Conservation (phyloP, 208 protist genomes). For the Leishmania tarentolae region DNA sequence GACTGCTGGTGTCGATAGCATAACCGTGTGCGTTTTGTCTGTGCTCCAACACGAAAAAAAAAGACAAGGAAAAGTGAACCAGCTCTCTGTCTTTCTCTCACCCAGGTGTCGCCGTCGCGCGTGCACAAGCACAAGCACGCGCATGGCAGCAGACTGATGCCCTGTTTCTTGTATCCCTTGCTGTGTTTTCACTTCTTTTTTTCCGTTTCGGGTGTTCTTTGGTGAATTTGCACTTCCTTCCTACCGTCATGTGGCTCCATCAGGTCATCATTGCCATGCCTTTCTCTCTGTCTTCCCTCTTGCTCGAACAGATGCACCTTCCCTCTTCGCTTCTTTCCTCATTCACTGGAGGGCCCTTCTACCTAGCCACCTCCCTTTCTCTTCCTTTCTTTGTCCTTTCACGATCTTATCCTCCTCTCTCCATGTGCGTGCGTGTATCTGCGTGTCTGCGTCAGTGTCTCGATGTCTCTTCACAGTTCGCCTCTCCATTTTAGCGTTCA, state of each 20-base stretch:
- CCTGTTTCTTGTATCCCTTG: neutral
- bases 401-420: constrained; percentile 1
- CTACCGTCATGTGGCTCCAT: neutral
- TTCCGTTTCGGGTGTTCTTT: neutral
- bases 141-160: neutral
- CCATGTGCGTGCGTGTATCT: constrained; percentile 1
- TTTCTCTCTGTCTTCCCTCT: neutral
- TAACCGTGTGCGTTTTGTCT: neutral
- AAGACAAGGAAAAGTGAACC: neutral
- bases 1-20: neutral
- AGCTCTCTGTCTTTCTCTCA: neutral
- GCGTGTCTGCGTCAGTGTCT: neutral
- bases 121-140: neutral
- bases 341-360: neutral
- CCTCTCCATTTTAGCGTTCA: neutral
- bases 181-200: neutral
- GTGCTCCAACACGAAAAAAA: neutral
- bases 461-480: neutral
- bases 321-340: neutral
- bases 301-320: neutral
- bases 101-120: constrained; percentile 3
- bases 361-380: neutral
- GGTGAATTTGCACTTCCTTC: neutral
- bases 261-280: neutral
- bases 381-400: neutral